Evolutionary conservation across 2,329 filamentous ascomycete species (phyloP).

Genomic region (Metarhizium brunneum): DNA sequence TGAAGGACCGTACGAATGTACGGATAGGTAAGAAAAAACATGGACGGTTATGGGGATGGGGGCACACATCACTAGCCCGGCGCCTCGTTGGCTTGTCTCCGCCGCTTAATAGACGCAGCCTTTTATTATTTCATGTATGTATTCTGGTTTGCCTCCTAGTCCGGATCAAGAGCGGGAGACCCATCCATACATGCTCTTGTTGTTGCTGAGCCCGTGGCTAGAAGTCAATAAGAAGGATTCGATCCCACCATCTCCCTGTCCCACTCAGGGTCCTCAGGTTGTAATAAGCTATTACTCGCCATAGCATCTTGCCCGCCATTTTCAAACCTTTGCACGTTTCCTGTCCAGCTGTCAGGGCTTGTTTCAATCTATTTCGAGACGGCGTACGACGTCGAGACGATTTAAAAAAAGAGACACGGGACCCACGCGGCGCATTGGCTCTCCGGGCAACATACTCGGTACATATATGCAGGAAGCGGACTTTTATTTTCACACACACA

Average conservation of each 20-base stretch:
- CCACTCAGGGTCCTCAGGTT: background rate
- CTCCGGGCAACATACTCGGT: background rate
- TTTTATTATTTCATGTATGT: background rate
- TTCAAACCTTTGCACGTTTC: background rate
- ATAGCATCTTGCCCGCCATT: background rate
- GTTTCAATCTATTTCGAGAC: background rate
- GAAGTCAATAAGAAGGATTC: constrained; percentile 4
- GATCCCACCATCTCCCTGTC: constrained; percentile 2
- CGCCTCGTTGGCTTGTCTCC: background rate
- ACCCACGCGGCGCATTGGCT: background rate
- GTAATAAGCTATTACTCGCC: background rate
- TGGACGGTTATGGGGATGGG: background rate
- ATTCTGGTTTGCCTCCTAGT: background rate
- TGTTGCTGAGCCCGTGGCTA: background rate
- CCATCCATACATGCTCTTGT: background rate
- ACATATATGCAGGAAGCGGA: background rate
- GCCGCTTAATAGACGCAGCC: background rate
- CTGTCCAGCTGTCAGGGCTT: background rate
- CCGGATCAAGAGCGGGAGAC: background rate
- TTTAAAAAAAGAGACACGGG: background rate
- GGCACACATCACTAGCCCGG: background rate
- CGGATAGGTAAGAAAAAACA: background rate
- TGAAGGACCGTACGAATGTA: background rate
- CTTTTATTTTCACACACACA: background rate
- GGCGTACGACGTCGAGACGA: background rate